Evolutionary conservation across 2,329 filamentous ascomycete species (phyloP).

Genomic region (Thielaviopsis euricoi): DNA sequence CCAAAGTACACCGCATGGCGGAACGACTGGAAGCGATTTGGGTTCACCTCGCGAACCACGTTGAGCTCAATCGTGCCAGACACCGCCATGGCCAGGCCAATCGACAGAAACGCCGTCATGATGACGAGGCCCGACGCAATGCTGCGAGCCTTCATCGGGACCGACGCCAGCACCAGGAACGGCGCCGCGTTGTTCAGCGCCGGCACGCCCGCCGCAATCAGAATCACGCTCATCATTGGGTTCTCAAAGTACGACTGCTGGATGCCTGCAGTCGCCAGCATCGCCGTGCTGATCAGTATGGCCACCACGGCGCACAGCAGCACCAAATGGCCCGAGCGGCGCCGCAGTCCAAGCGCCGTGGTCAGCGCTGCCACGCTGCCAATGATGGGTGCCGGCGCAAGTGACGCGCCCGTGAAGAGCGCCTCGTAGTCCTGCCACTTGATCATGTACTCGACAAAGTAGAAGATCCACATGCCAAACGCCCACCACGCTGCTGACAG

Average conservation of each 20-base stretch:
- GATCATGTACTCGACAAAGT: conserved; percentile 32
- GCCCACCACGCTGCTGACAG: conserved; percentile 36
- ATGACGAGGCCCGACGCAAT: conserved; percentile 37
- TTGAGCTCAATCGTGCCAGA: conserved; percentile 44
- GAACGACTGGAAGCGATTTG: conserved; percentile 19
- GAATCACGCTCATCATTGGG: conserved; percentile 38
- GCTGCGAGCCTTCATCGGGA: conserved; percentile 27
- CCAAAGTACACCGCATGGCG: conserved; percentile 25
- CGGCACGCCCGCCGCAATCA: conserved; percentile 48
- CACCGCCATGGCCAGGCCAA: conserved; percentile 47
- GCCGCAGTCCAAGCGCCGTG: conserved; percentile 25
- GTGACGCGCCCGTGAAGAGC: conserved; percentile 27
- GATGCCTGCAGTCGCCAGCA: conserved; percentile 6
- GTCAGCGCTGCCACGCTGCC: conserved; percentile 29
- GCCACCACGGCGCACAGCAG: conserved; percentile 26
- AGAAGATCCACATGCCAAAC: conserved; percentile 37
- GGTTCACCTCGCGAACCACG: conserved; percentile 16
- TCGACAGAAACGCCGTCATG: conserved; percentile 51
- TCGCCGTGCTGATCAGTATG: conserved; percentile 26
- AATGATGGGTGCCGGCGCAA: conserved; percentile 26
- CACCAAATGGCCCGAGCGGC: conserved; percentile 21
- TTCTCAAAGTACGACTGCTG: conserved; percentile 46
- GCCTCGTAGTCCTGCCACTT: conserved; percentile 25
- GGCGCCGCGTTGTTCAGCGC: conserved; percentile 48
- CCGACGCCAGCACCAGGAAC: conserved; percentile 38